A percentile compares a stretch with the other conserved stretches of the same genome.
Evolutionary conservation across 441 rosid species (phyloP).

Genomic region (Brassica hybrid): DNA sequence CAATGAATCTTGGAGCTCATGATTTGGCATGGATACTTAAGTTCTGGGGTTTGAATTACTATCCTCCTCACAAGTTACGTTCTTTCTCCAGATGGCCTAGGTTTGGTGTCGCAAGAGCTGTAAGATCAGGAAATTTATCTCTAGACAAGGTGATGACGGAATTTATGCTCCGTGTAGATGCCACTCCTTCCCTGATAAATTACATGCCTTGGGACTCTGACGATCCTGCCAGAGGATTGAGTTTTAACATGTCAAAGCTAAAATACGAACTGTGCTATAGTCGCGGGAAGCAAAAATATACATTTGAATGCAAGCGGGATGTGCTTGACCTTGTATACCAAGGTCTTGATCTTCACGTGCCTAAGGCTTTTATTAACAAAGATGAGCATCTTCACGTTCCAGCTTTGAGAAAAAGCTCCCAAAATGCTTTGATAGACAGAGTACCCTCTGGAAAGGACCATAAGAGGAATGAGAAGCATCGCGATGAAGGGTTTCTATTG

Average conservation of each 20-base stretch:
- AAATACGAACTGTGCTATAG: constrained; percentile 82
- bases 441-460: constrained; percentile 68
- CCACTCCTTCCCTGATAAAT: constrained; percentile 72
- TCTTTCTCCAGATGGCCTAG: constrained; percentile 94
- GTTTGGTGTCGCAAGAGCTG: constrained; percentile 83
- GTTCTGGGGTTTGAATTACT: constrained; percentile 85
- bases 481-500: constrained; percentile 91
- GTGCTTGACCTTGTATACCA: constrained; percentile 97
- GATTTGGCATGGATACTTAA: constrained; percentile 93
- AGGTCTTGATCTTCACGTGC: constrained; percentile 93
- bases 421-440: constrained; percentile 66
- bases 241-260: constrained; percentile 79
- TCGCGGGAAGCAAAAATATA: constrained; percentile 92
- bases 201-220: constrained; percentile 86
- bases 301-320: constrained; percentile 90
- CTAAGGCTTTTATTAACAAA: constrained; percentile 70
- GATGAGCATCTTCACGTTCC: constrained; percentile 56
- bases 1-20: constrained; percentile 88
- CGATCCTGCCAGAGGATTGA: constrained; percentile 95
- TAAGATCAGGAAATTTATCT: constrained; percentile 92
- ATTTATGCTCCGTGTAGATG: constrained; percentile 92
- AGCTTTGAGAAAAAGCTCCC: constrained; percentile 67
- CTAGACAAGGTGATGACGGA: constrained; percentile 96
- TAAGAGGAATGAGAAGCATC: constrained; percentile 67
- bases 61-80: constrained; percentile 97